phyloP scores from a whole-genome alignment of 1,284 basidiomycete species.

The Leccinum pallidistipes region DNA sequence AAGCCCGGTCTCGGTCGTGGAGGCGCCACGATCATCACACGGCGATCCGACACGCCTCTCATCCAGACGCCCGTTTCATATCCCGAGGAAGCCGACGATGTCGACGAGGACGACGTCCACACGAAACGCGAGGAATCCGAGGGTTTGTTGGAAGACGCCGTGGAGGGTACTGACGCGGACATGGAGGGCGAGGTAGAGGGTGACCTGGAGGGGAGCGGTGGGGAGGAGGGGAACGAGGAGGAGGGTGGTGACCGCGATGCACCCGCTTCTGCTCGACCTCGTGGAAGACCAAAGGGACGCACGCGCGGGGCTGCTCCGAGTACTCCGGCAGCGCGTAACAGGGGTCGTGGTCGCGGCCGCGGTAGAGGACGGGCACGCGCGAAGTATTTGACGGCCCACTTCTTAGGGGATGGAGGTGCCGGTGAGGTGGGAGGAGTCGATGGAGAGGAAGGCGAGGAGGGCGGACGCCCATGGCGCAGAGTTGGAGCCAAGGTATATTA shows the following conservation, averaged over 20 bases:
- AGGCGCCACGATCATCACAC: constrained; percentile 35
- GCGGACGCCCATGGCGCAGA: constrained; percentile 67
- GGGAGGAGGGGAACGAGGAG: constrained; percentile 23
- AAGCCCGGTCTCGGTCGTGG: constrained; percentile 43
- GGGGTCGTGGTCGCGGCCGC: constrained; percentile 43
- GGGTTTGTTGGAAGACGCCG: constrained; percentile 32
- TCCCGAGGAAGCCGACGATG: constrained; percentile 29
- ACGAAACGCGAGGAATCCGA: constrained; percentile 37
- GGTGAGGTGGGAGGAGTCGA: constrained; percentile 50
- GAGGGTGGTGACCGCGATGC: constrained; percentile 28
- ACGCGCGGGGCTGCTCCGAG: constrained; percentile 24
- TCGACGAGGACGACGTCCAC: constrained; percentile 26
- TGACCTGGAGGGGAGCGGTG: constrained; percentile 25
- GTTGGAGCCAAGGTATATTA: constrained; percentile 77
- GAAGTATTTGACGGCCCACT: constrained; percentile 42
- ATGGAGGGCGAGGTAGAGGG: constrained; percentile 35
- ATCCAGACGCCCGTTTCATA: constrained; percentile 20
- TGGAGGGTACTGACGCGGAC: constrained; percentile 35
- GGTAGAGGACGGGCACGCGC: constrained; percentile 38
- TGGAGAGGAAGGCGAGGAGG: constrained; percentile 45
- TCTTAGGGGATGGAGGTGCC: constrained; percentile 47
- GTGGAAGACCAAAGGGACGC: constrained; percentile 38
- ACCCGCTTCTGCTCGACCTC: constrained; percentile 21
- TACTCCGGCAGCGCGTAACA: constrained; percentile 31
- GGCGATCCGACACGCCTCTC: constrained; percentile 31